These are phyloP conservation scores for Davidsoniella australis DNA, from an alignment of 2,329 filamentous ascomycete species.

Conservation along the genomic window DNA sequence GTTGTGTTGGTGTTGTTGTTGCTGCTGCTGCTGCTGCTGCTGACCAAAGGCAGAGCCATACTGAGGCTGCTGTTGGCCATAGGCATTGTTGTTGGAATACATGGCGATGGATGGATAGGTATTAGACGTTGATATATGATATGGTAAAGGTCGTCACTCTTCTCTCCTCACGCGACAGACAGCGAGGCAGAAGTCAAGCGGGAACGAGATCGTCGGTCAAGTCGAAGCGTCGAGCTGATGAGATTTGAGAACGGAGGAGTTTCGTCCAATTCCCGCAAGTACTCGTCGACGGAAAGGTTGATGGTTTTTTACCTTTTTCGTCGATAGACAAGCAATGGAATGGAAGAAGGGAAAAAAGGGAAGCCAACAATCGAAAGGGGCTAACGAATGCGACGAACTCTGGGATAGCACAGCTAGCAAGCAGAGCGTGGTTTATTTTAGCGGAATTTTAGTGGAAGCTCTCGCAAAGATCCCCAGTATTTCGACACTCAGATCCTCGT, in stretches of 20 bases:
- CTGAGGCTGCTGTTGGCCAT: slow-evolving; percentile 40
- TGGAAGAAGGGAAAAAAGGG: neutral
- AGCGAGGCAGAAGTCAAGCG: neutral
- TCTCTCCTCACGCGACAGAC: neutral
- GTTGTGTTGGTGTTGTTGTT: slow-evolving; percentile 30
- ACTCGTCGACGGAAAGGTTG: neutral
- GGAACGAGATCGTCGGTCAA: neutral
- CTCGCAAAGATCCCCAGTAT: neutral
- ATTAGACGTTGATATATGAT: too few species aligned
- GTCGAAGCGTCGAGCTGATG: neutral
- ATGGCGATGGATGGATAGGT: slow-evolving; percentile 30
- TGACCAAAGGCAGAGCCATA: slow-evolving; percentile 33
- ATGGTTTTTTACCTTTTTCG: neutral
- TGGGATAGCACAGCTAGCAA: neutral
- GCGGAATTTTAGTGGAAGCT: too few species aligned
- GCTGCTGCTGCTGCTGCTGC: slow-evolving; percentile 10
- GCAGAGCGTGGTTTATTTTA: neutral
- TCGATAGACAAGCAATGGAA: too few species aligned
- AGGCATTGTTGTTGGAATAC: slow-evolving; percentile 84
- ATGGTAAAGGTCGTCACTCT: neutral
- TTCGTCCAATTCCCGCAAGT: neutral
- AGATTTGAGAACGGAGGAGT: neutral
- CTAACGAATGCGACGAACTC: neutral
- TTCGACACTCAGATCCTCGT: neutral
- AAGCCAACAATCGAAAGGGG: slow-evolving; percentile 4